Evolutionary conservation across 164 flowering plant species (phyloP).

Genomic region (Macadamia integrifolia): DNA sequence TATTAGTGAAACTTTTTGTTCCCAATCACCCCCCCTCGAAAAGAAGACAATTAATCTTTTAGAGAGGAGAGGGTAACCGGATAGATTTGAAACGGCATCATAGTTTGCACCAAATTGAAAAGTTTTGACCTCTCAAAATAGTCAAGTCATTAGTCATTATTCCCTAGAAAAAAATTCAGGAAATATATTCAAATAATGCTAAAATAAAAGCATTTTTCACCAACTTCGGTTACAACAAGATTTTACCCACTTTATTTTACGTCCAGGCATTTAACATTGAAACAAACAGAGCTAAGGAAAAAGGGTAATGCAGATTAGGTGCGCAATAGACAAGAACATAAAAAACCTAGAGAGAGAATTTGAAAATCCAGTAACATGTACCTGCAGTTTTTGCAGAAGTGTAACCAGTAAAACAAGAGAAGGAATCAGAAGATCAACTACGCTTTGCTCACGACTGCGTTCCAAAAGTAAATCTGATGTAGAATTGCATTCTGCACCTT

Average conservation of each 20-base stretch:
- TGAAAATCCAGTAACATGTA: constrained; percentile 10
- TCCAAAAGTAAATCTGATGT: constrained; percentile 83
- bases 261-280: neutral
- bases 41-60: too few species aligned
- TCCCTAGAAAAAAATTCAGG: too few species aligned
- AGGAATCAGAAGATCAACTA: constrained; percentile 84
- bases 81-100: too few species aligned
- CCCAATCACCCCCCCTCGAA: too few species aligned
- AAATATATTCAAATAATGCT: too few species aligned
- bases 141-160: neutral
- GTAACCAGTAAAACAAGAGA: constrained; percentile 55
- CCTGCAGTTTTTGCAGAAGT: constrained; percentile 85
- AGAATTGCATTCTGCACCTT: constrained; percentile 85
- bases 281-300: neutral
- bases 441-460: constrained; percentile 83
- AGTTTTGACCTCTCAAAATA: too few species aligned
- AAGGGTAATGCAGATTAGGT: neutral
- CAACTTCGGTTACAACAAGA: too few species aligned
- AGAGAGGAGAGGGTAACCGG: too few species aligned
- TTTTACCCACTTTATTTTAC: too few species aligned
- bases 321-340: neutral
- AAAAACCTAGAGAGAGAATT: neutral
- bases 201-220: too few species aligned
- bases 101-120: too few species aligned
- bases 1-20: too few species aligned